Percentiles rank a stretch among this genome's conserved stretches.
Conservation (phyloP, 2,329 filamentous ascomycete species). For the Epichloe festucae region DNA sequence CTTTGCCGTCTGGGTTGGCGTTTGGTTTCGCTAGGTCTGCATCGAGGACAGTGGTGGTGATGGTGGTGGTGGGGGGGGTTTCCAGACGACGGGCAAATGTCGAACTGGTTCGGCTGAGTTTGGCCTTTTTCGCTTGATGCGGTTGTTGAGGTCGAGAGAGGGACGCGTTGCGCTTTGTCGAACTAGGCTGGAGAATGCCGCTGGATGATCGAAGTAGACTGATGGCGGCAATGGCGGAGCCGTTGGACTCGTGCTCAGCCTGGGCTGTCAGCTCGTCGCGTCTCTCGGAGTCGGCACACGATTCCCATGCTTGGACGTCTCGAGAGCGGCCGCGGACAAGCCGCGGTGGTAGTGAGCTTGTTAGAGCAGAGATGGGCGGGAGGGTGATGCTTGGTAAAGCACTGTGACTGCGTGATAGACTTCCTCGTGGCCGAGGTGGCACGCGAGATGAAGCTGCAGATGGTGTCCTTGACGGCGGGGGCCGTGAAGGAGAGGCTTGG, state of each 20-base stretch:
- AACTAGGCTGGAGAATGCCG: slow-evolving; percentile 38
- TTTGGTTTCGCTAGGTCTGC: slow-evolving; percentile 16
- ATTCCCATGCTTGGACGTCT: slow-evolving; percentile 83
- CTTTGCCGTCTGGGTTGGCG: slow-evolving; percentile 16
- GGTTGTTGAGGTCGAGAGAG: slow-evolving; percentile 18
- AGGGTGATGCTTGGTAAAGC: slow-evolving; percentile 46
- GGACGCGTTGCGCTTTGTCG: slow-evolving; percentile 50
- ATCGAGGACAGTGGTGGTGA: slow-evolving; percentile 11
- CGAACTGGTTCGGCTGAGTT: slow-evolving; percentile 46
- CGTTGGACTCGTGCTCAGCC: slow-evolving; percentile 66
- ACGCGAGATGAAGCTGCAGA: slow-evolving; percentile 34
- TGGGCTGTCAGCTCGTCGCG: slow-evolving; percentile 70
- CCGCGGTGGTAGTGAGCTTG: slow-evolving; percentile 38
- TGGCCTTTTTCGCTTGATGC: slow-evolving; percentile 45
- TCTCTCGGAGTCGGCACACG: slow-evolving; percentile 69
- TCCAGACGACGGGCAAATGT: slow-evolving; percentile 50
- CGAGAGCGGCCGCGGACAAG: slow-evolving; percentile 62
- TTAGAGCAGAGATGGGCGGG: slow-evolving; percentile 41
- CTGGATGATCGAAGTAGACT: slow-evolving; percentile 64
- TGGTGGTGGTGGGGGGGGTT: not conserved
- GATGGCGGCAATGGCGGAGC: slow-evolving; percentile 70
- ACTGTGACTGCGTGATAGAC: slow-evolving; percentile 59
- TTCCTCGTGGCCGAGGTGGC: slow-evolving; percentile 31
- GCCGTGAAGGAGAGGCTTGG: slow-evolving; percentile 49
- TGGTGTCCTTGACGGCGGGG: slow-evolving; percentile 35